Conservation (phyloP, 257 asterid genomes). For the Solanum chilense region DNA sequence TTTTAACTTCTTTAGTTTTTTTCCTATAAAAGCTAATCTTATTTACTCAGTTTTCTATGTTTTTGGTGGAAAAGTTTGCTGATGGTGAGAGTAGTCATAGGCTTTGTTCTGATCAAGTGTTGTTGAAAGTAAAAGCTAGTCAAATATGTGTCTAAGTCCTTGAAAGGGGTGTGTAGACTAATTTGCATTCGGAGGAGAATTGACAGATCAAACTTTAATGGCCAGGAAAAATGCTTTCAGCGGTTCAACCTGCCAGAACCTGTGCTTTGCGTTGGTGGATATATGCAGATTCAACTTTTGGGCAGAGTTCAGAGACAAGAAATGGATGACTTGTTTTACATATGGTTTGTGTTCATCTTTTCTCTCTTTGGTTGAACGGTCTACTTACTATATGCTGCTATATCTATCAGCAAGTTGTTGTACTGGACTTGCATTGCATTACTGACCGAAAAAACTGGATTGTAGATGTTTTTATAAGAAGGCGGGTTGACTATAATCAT, state of each 20-base stretch:
- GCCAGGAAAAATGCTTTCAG: constrained; percentile 74
- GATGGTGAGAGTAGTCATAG: neutral
- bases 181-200: neutral
- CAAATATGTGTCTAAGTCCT: neutral
- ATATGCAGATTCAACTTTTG: constrained; percentile 57
- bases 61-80: neutral
- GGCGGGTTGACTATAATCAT: neutral
- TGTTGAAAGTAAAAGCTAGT: neutral
- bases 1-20: neutral
- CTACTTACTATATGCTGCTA: neutral
- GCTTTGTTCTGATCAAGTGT: neutral
- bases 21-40: neutral
- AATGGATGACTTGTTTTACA: constrained; percentile 52
- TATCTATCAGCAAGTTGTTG: neutral
- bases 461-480: neutral
- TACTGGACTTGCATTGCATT: neutral
- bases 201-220: neutral
- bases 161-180: neutral
- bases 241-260: constrained; percentile 67
- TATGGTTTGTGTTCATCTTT: constrained; percentile 41
- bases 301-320: constrained; percentile 74
- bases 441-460: too few species aligned
- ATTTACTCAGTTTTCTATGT: neutral
- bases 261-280: constrained; percentile 69
- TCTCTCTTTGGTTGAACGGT: neutral